Base-by-base conservation (phyloP, 192 early-diverging fungal genomes). In the Entomortierella chlamydospora region DNA sequence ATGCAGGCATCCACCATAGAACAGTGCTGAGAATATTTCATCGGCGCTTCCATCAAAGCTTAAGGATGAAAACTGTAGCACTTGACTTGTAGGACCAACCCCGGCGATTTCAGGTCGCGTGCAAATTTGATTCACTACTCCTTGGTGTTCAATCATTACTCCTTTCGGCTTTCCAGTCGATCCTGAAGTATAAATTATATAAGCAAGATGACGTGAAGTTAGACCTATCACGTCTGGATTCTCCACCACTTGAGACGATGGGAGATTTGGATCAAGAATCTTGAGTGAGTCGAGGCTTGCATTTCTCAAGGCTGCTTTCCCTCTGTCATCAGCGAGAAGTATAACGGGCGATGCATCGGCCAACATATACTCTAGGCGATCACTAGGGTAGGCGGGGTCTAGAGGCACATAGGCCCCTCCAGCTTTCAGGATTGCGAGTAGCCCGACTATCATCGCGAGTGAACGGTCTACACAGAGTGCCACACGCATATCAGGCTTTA, bases 341-440 rank as follows among this genome's bases (percentile, higher is more conserved):
- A n/a, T n/a, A n/a, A n/a, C n/a, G n/a, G n/a, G n/a, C 4, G 3
- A 50, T 9, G 4, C 7, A 18, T 65, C 64, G 11, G 52, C 64
- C 17, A 65, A 43, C 4, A 76, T 76, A 30, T 77, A 60, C 0
- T 33, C 11, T 18, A 82, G 45, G 41, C 81, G 70, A 15, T 77
- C 61, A 25, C 56, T 77, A 1, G 81, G 50, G 54, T 37, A 83
- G 2, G 74, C 49, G 8, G 72, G 69, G 54, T 83, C 82, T 15
- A 83, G 29, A 10, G 79, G 74, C 18, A 83, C 71, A 64, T 83
- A 83, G 0, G 82, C 82, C 13, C 58, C 81, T 20, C 82, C 82
- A 33, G 73, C 60, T 33, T 83, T 83, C 1, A 81, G 68, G 15
- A 83, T 50, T 11, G 34, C 82, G 1, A 83, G 39, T 20, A 81